Evolutionary conservation across 176 grass and related monocot species (phyloP).

Genomic region (Otatea glauca): DNA sequence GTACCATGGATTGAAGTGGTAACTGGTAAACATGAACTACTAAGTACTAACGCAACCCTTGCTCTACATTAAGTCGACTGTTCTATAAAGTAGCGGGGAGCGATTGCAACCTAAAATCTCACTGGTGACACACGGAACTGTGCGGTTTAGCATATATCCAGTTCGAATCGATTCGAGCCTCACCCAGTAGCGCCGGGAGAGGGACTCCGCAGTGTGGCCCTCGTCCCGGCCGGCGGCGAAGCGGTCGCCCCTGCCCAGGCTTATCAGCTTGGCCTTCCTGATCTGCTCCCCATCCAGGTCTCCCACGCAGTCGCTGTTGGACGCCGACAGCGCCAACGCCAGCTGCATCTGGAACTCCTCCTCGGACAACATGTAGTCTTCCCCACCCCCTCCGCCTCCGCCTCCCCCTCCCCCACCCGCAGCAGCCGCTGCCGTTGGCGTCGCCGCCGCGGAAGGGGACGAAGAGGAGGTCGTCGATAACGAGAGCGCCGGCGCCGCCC

Average conservation of each 20-base stretch:
- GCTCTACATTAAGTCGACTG: background rate
- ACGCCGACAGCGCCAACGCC: constrained; percentile 91
- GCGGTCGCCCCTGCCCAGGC: constrained; percentile 65
- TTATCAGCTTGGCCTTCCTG: constrained; percentile 87
- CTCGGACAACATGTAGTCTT: constrained; percentile 83
- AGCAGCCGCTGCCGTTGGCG: constrained; percentile 16
- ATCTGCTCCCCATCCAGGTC: constrained; percentile 97
- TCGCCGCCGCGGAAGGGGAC: constrained; percentile 40
- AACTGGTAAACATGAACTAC: background rate
- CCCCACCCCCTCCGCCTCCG: constrained; percentile 44
- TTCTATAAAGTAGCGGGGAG: background rate
- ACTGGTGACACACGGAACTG: background rate
- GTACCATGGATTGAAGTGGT: background rate
- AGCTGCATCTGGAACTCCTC: constrained; percentile 99
- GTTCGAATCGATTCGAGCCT: constrained; percentile 21
- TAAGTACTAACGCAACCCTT: background rate
- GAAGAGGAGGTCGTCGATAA: constrained; percentile 50
- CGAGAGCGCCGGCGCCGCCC: constrained; percentile 38
- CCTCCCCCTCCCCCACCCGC: background rate
- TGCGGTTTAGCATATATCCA: background rate
- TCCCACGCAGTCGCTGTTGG: constrained; percentile 71
- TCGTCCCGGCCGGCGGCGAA: constrained; percentile 65
- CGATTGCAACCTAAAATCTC: background rate
- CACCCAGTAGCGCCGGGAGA: constrained; percentile 94
- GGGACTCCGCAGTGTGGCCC: constrained; percentile 65